phyloP scores from a whole-genome alignment of 257 asterid genomes.

The Solanum virginianum region DNA sequence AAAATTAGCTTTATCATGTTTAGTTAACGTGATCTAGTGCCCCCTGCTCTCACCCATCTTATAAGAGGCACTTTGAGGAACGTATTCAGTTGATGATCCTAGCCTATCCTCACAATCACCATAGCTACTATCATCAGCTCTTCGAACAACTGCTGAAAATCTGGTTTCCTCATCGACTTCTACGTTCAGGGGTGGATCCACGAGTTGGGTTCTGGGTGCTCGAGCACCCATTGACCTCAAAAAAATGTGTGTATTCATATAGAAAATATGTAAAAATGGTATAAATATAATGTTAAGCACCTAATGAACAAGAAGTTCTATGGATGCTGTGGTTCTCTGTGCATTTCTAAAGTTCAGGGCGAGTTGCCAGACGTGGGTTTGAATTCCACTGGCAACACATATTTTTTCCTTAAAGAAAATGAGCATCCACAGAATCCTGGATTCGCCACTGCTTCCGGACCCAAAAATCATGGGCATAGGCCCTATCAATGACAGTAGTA shows the following conservation, averaged over 20 bases:
- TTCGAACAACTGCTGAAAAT: slow-evolving; percentile 68
- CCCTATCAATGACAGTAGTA: neutral
- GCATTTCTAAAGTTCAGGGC: too few relatives aligned
- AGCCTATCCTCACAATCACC: slow-evolving; percentile 52
- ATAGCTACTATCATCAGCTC: slow-evolving; percentile 67
- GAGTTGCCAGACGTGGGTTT: too few relatives aligned
- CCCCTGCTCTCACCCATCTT: slow-evolving; percentile 37
- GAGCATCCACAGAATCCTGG: too few relatives aligned
- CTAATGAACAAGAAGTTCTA: too few relatives aligned
- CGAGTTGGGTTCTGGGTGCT: neutral
- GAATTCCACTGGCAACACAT: too few relatives aligned
- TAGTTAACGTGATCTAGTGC: slow-evolving; percentile 26
- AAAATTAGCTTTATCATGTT: slow-evolving; percentile 23
- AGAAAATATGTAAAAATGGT: neutral
- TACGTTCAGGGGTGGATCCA: neutral
- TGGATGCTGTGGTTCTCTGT: too few relatives aligned
- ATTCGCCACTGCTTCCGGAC: neutral
- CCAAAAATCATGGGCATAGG: neutral
- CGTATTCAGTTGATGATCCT: slow-evolving; percentile 19
- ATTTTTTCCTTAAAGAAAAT: too few relatives aligned
- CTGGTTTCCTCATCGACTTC: slow-evolving; percentile 90
- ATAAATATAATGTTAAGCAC: too few relatives aligned
- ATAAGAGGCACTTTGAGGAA: slow-evolving; percentile 21
- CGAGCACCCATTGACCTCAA: too few relatives aligned
- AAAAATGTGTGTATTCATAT: too few relatives aligned